phyloP scores from a whole-genome alignment of 805 yeast species.

The Starmerella floris region DNA sequence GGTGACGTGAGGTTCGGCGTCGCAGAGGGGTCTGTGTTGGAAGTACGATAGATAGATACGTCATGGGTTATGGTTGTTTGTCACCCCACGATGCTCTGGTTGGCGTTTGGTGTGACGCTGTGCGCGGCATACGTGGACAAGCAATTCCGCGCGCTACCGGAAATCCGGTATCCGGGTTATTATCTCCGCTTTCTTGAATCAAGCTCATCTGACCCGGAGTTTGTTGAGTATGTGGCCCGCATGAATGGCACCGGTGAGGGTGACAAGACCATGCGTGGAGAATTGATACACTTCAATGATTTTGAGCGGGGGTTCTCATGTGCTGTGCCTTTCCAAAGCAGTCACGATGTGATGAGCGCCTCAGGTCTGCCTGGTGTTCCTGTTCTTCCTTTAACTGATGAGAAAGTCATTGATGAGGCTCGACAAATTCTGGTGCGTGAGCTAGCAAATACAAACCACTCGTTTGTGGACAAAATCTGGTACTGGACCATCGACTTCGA shows the following conservation, averaged over 20 bases:
- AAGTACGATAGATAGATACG: no score
- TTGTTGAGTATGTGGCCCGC: neutral
- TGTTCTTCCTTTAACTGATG: neutral
- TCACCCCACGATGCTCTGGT: neutral
- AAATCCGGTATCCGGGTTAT: slow-evolving; percentile 3
- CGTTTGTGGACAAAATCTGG: slow-evolving; percentile 13
- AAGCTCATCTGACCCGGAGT: neutral
- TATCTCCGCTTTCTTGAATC: neutral
- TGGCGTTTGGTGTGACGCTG: neutral
- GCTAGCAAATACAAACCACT: neutral
- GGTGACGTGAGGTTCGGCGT: no score
- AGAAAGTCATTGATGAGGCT: neutral
- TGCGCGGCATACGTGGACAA: slow-evolving; percentile 3
- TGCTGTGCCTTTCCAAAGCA: neutral
- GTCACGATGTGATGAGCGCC: neutral
- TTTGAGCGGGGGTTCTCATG: neutral
- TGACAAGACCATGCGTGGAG: neutral
- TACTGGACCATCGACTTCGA: slow-evolving; percentile 11
- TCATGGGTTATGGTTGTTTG: no score
- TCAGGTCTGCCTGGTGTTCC: neutral
- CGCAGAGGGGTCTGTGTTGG: no score
- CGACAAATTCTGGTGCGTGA: neutral
- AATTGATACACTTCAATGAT: neutral
- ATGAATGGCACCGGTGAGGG: neutral
- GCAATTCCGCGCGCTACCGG: slow-evolving; percentile 6